phyloP scores from a whole-genome alignment of 1,284 basidiomycete genomes.

The Ganoderma lucidum region DNA sequence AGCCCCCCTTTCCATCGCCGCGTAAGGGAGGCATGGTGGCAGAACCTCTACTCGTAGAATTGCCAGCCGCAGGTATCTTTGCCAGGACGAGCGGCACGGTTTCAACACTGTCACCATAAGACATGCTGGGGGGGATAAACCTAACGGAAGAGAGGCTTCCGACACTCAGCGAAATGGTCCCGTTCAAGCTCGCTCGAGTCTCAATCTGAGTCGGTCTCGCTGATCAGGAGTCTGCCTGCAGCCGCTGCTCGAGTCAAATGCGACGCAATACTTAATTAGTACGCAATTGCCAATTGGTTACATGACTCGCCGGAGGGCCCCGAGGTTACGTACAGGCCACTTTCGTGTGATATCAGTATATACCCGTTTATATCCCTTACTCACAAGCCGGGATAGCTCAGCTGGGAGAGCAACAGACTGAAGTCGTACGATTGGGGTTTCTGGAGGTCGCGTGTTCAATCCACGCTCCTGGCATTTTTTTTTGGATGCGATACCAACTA shows the following conservation, averaged over 20 bases:
- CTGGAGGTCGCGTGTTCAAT: conserved; percentile 6
- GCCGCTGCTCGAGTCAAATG: too few relatives aligned
- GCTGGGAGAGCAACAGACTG: conserved; percentile 86
- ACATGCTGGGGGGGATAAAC: background rate
- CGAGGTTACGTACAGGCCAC: too few relatives aligned
- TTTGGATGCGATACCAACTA: background rate
- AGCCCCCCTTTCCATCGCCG: conserved; percentile 57
- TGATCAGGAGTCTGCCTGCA: too few relatives aligned
- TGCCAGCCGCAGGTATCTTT: background rate
- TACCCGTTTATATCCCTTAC: too few relatives aligned
- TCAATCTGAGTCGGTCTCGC: too few relatives aligned
- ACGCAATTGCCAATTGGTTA: too few relatives aligned
- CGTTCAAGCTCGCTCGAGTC: too few relatives aligned
- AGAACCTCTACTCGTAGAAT: too few relatives aligned
- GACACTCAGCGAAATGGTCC: too few relatives aligned
- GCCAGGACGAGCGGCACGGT: background rate
- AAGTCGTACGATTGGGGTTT: conserved; percentile 46
- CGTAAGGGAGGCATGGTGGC: conserved; percentile 45
- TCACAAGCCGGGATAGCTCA: conserved; percentile 65
- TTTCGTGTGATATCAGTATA: too few relatives aligned
- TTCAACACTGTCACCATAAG: background rate
- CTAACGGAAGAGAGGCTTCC: background rate
- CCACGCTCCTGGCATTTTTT: background rate
- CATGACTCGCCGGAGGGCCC: too few relatives aligned
- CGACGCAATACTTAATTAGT: too few relatives aligned